These are phyloP conservation scores for Calcarisporium arbuscula DNA, from an alignment of 2,329 filamentous ascomycete species.

Conservation along the genomic window DNA sequence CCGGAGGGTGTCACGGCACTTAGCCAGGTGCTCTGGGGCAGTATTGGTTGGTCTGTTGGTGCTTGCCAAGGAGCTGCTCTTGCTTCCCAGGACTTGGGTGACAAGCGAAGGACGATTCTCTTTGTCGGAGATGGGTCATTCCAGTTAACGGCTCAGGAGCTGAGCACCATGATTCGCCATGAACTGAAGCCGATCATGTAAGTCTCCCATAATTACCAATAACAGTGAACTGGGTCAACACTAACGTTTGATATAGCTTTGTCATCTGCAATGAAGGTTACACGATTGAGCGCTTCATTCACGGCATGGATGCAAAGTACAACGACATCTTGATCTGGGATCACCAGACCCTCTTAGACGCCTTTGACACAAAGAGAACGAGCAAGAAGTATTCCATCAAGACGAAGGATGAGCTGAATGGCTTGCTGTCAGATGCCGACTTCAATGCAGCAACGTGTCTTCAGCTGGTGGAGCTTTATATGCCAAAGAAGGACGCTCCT, in stretches of 20 bases:
- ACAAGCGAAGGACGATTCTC: constrained; percentile 63
- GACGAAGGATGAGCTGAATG: constrained; percentile 62
- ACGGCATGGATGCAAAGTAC: constrained; percentile 72
- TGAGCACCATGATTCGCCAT: constrained; percentile 76
- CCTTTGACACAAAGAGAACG: constrained; percentile 59
- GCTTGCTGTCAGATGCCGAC: constrained; percentile 55
- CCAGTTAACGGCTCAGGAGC: constrained; percentile 77
- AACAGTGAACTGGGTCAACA: not conserved
- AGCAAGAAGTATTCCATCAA: constrained; percentile 61
- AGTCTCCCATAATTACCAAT: constrained; percentile 21
- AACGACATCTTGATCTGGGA: constrained; percentile 77
- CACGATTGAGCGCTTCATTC: constrained; percentile 84
- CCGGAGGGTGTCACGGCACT: constrained; percentile 71
- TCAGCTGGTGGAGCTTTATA: constrained; percentile 75
- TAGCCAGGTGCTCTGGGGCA: constrained; percentile 71
- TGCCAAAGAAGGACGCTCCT: constrained; percentile 74
- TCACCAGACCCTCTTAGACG: constrained; percentile 59
- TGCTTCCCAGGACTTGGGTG: constrained; percentile 59
- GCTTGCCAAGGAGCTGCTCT: constrained; percentile 62
- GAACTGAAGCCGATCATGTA: constrained; percentile 70
- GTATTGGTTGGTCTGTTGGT: constrained; percentile 55
- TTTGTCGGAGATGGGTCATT: constrained; percentile 88
- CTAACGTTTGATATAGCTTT: constrained; percentile 42
- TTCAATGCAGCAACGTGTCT: constrained; percentile 53
- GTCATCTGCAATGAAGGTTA: constrained; percentile 84